Percentiles rank a stretch among this genome's conserved stretches.
These are phyloP conservation scores for Fagopyrum esculentum DNA, from an alignment of 148 eudicot species.

Conservation along the genomic window DNA sequence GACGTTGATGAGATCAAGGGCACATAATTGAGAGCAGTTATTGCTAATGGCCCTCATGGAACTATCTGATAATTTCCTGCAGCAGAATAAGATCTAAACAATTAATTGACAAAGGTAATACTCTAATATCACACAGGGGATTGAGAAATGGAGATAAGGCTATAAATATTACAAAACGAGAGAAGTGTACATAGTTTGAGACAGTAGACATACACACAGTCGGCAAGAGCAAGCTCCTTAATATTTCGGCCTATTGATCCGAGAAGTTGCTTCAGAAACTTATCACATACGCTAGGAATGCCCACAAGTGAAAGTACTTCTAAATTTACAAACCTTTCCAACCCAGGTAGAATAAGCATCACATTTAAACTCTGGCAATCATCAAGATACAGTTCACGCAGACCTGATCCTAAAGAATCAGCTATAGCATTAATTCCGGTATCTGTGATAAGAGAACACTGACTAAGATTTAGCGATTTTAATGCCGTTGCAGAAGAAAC, in stretches of 20 bases:
- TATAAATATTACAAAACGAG: neutral
- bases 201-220: constrained; percentile 55
- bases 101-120: neutral
- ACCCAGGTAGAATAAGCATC: constrained; percentile 52
- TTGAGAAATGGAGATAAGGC: neutral
- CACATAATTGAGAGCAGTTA: constrained; percentile 50
- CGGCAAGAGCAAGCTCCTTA: constrained; percentile 67
- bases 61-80: constrained; percentile 76
- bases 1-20: constrained; percentile 57
- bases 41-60: constrained; percentile 55
- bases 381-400: constrained; percentile 72
- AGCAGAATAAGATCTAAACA: constrained; percentile 15
- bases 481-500: constrained; percentile 61
- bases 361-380: constrained; percentile 59
- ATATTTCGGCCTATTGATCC: constrained; percentile 43
- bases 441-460: constrained; percentile 72
- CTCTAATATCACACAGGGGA: too few species aligned
- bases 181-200: neutral
- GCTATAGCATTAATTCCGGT: constrained; percentile 50
- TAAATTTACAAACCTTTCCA: constrained; percentile 42
- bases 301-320: constrained; percentile 72
- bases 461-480: constrained; percentile 73
- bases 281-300: constrained; percentile 50
- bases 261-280: constrained; percentile 42
- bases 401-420: constrained; percentile 46